Percentiles rank a stretch among this genome's conserved stretches.
Evolutionary conservation across 1,284 basidiomycete genomes (phyloP).

Genomic region (Ustilago trichophora): DNA sequence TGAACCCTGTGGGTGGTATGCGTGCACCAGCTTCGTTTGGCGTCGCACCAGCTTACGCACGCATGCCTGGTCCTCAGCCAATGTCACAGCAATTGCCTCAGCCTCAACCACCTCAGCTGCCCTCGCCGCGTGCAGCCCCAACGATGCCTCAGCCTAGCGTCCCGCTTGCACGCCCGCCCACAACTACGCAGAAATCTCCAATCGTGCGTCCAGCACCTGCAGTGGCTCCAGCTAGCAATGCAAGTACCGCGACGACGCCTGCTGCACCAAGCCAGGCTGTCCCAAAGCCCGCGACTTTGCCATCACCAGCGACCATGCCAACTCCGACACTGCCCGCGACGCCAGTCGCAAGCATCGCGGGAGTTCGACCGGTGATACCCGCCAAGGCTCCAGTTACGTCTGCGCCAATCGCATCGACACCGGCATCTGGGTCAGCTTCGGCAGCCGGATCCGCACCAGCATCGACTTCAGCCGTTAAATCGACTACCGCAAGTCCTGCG

Average conservation of each 20-base stretch:
- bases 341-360: conserved; percentile 12
- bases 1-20: conserved; percentile 15
- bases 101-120: conserved; percentile 23
- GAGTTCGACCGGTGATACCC: conserved; percentile 3
- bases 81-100: conserved; percentile 23
- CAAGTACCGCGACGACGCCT: background rate
- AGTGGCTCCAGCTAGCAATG: background rate
- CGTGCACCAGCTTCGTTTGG: conserved; percentile 21
- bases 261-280: background rate
- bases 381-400: conserved; percentile 6
- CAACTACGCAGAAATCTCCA: conserved; percentile 4
- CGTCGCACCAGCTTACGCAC: conserved; percentile 7
- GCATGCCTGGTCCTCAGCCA: conserved; percentile 12
- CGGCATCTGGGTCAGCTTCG: conserved; percentile 1
- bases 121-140: conserved; percentile 22
- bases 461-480: background rate
- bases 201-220: conserved; percentile 15
- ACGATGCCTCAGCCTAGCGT: conserved; percentile 17
- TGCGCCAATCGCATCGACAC: background rate
- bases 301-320: conserved; percentile 10
- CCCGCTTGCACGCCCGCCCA: conserved; percentile 17
- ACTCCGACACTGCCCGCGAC: conserved; percentile 29
- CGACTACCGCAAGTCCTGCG: background rate
- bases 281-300: conserved; percentile 1
- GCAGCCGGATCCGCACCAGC: background rate